Evolutionary conservation across 176 grass and related monocot genomes (phyloP).

Genomic region (Oryza officinalis): DNA sequence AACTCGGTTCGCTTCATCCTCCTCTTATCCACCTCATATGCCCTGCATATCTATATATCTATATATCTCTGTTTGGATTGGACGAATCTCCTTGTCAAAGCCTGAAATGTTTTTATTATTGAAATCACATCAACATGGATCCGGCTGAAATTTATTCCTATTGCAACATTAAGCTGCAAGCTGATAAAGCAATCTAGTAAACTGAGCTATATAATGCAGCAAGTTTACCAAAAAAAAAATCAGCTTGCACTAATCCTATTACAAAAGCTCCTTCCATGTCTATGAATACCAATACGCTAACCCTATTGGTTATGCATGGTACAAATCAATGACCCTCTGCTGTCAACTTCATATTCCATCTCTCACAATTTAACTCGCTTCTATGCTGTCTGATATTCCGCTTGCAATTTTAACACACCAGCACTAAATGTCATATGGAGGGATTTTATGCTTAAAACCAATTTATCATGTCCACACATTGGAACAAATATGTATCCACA

Average conservation of each 20-base stretch:
- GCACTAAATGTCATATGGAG: not conserved
- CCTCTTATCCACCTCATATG: not conserved
- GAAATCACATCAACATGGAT: not conserved
- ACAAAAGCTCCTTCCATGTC: not conserved
- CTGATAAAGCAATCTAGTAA: not conserved
- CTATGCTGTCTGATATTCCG: not conserved
- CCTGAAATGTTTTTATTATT: not conserved
- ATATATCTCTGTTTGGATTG: too few species aligned
- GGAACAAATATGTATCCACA: not conserved
- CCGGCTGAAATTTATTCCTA: too few species aligned
- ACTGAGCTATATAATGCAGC: not conserved
- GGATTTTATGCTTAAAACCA: not conserved
- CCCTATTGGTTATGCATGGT: not conserved
- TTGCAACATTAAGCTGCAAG: not conserved
- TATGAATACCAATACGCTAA: not conserved
- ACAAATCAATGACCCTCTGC: too few species aligned
- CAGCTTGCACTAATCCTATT: not conserved
- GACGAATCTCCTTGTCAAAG: not conserved
- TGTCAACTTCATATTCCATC: not conserved
- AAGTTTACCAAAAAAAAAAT: not conserved
- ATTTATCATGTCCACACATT: not conserved
- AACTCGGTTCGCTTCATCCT: constrained; percentile 50
- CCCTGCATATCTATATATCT: too few species aligned
- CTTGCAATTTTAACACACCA: not conserved
- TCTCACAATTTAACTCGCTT: not conserved